Evolutionary conservation across 2,329 filamentous ascomycete genomes (phyloP).

Genomic region (Hymenoscyphus albidus): DNA sequence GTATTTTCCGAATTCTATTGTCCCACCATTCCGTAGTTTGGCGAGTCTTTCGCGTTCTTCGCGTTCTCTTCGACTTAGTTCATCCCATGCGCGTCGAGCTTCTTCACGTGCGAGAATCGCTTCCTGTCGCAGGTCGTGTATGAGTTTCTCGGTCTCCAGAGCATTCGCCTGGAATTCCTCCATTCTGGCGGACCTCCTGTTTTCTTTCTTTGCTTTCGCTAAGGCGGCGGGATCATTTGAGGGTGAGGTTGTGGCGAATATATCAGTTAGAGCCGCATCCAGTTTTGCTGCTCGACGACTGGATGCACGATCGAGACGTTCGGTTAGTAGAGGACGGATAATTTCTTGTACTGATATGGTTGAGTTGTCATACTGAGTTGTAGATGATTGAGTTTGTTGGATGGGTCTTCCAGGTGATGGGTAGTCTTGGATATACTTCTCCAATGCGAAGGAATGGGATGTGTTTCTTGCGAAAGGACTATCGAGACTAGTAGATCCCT

Average conservation of each 20-base stretch:
- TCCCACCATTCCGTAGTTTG: constrained; percentile 2
- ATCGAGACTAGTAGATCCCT: constrained; percentile 1
- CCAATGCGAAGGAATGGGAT: constrained; percentile 4
- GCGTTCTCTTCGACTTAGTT: constrained; percentile 6
- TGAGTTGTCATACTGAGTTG: not conserved
- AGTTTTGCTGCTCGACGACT: constrained; percentile 10
- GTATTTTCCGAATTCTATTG: constrained; percentile 2
- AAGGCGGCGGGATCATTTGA: not conserved
- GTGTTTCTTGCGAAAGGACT: not conserved
- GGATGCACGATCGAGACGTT: constrained; percentile 5
- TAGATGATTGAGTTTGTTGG: not conserved
- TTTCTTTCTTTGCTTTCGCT: constrained; percentile 1
- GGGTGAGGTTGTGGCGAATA: constrained; percentile 3
- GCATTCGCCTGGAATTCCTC: constrained; percentile 2
- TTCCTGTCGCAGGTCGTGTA: constrained; percentile 9
- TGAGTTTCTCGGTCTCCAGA: not conserved
- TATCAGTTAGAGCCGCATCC: constrained; percentile 1
- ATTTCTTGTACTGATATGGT: not conserved
- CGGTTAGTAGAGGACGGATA: not conserved
- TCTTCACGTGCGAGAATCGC: constrained; percentile 10
- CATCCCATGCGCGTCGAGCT: constrained; percentile 12
- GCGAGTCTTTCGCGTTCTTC: constrained; percentile 10
- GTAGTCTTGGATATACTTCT: constrained; percentile 4
- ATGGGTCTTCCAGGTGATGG: not conserved
- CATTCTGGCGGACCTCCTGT: constrained; percentile 3